Evolutionary conservation across 768 basidiomycete genomes (phyloP), one percentile per base, ranked within the genome.

Genomic region (Leccinum obscurum): DNA sequence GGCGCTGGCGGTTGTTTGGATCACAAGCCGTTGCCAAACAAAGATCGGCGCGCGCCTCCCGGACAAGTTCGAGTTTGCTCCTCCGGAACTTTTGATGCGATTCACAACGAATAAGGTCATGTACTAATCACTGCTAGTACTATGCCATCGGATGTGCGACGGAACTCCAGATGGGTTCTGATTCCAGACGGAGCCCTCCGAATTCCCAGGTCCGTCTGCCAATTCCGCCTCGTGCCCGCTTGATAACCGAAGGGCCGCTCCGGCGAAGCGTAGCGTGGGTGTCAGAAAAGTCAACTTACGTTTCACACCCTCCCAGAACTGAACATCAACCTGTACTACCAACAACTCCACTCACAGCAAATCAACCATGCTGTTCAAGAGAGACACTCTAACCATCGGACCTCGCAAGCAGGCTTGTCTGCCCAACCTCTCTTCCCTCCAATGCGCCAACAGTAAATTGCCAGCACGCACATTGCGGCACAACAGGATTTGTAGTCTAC

Each of bases 261-360:
- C 44, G 34, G 34, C 34, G 44, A 13, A 20, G n/a, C 41, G 39
- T 41, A 41, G 41, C 44, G 44, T 46, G 48, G 24, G 58, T 52
- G 51, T 26, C 56, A n/a, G n/a, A 26, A 41, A 66, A 64, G 35
- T 65, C 71, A 71, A 72, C 71, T 72, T 72, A 64, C 61, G 61
- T 66, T 32, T 70, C 63, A 55, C 70, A 62, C 50, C 37, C 34
- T 15, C 20, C 51, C 35, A 35, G 20, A n/a, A n/a, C 37, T 51
- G 28, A 34, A 62, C 56, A 39, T 61, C 46, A 64, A 64, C 70
- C 49, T 71, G 71, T 70, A 72, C 70, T 39, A 64, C 59, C 41
- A 68, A 32, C 61, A n/a, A 14, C 52, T 28, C 49, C 54, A n/a
- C 51, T 52, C 58, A 44, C 26, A 61, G 59, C 44, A 32, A 37